Conservation (phyloP, 768 basidiomycete species). For the Epithele typhae region DNA sequence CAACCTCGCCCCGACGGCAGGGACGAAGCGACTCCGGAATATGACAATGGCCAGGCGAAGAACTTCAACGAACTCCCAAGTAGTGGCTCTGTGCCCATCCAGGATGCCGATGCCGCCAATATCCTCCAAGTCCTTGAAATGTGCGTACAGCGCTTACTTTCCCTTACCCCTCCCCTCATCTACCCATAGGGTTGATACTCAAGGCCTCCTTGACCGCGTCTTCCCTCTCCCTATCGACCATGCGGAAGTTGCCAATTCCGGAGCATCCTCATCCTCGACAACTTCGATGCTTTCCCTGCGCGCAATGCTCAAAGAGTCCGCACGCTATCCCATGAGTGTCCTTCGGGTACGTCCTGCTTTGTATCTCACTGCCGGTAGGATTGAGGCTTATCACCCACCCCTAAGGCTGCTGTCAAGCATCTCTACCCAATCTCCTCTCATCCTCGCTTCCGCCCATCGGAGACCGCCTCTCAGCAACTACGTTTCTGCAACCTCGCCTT, state of each 20-base stretch:
- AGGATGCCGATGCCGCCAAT: conserved; percentile 40
- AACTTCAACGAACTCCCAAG: conserved; percentile 28
- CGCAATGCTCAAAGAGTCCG: conserved; percentile 48
- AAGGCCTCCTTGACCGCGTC: conserved; percentile 77
- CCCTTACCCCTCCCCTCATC: too few species aligned
- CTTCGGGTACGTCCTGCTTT: conserved; percentile 45
- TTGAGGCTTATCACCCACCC: conserved; percentile 6
- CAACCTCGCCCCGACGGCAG: conserved; percentile 39
- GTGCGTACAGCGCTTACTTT: conserved; percentile 30
- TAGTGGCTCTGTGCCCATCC: conserved; percentile 46
- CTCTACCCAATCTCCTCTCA: conserved; percentile 66
- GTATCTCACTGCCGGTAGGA: not conserved
- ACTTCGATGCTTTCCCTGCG: conserved; percentile 43
- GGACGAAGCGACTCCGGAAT: conserved; percentile 25
- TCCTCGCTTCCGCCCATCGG: conserved; percentile 58
- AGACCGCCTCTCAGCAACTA: conserved; percentile 63
- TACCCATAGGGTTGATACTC: conserved; percentile 54
- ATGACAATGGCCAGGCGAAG: conserved; percentile 14
- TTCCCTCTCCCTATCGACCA: conserved; percentile 50
- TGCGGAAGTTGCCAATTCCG: conserved; percentile 38
- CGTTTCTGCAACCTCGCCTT: conserved; percentile 72
- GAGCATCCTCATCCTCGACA: conserved; percentile 18
- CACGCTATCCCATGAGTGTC: conserved; percentile 49
- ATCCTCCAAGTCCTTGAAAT: conserved; percentile 58
- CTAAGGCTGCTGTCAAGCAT: conserved; percentile 58